phyloP scores from a whole-genome alignment of 495 filamentous ascomycete genomes.

The Hypomontagnella monticulosa region DNA sequence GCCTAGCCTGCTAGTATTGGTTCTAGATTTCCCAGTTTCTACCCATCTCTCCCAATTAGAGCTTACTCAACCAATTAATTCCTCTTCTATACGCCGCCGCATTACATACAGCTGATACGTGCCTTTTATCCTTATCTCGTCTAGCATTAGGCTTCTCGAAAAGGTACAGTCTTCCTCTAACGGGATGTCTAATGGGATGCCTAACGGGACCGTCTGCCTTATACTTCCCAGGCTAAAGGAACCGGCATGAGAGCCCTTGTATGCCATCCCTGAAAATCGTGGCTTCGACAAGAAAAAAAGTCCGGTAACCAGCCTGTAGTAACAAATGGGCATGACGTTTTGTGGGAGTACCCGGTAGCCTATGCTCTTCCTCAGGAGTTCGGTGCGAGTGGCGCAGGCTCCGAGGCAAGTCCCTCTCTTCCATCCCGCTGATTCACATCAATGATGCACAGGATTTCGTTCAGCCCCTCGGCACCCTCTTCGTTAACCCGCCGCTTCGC shows the following conservation, averaged over 20 bases:
- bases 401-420: background rate
- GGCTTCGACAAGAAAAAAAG: too few relatives aligned
- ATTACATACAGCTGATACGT: background rate
- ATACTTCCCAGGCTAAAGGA: background rate
- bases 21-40: background rate
- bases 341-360: too few relatives aligned
- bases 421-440: background rate
- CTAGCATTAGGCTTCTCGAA: background rate
- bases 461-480: background rate
- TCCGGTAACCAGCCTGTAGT: too few relatives aligned
- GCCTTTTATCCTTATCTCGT: background rate
- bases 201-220: too few relatives aligned
- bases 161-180: constrained; percentile 1
- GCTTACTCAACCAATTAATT: constrained; percentile 3
- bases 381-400: background rate
- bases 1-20: too few relatives aligned
- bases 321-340: too few relatives aligned
- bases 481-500: background rate
- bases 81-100: background rate
- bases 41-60: too few relatives aligned
- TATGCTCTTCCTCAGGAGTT: background rate
- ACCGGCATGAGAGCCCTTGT: background rate
- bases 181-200: too few relatives aligned
- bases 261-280: background rate
- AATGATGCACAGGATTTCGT: background rate